Conservation (phyloP, 192 early-diverging fungal species). For the Mortierella claussenii region DNA sequence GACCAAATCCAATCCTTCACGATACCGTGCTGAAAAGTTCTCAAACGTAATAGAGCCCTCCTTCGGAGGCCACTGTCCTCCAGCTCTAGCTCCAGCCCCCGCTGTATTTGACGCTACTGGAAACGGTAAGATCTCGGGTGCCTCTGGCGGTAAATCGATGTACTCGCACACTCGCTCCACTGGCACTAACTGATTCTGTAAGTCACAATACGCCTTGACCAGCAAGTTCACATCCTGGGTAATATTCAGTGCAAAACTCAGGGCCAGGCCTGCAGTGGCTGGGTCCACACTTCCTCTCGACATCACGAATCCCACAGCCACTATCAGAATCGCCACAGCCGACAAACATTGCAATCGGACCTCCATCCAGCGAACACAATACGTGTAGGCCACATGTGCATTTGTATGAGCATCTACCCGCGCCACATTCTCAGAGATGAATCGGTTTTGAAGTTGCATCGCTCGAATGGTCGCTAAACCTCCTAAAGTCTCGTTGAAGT, state of each 20-base stretch:
- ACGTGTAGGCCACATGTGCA: conserved; percentile 38
- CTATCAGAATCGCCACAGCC: conserved; percentile 76
- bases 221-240: conserved; percentile 87
- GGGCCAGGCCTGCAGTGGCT: conserved; percentile 52
- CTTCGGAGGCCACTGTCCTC: conserved; percentile 86
- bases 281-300: conserved; percentile 66
- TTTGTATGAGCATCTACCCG: conserved; percentile 14
- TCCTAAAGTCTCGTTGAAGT: conserved; percentile 83
- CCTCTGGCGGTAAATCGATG: conserved; percentile 81
- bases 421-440: conserved; percentile 59
- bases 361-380: conserved; percentile 76
- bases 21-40: conserved; percentile 83
- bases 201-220: conserved; percentile 85
- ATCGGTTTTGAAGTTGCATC: conserved; percentile 69
- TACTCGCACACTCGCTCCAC: conserved; percentile 91
- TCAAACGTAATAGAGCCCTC: conserved; percentile 78
- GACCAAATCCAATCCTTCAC: conserved; percentile 81
- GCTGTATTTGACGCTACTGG: no score
- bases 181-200: conserved; percentile 81
- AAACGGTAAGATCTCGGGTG: conserved; percentile 71
- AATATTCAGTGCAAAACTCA: conserved; percentile 76
- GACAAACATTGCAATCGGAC: conserved; percentile 85
- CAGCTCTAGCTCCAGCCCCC: no score
- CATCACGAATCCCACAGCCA: conserved; percentile 71
- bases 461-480: conserved; percentile 87